Conservation (phyloP, 257 asterid species). For the Solanum sejunctum region DNA sequence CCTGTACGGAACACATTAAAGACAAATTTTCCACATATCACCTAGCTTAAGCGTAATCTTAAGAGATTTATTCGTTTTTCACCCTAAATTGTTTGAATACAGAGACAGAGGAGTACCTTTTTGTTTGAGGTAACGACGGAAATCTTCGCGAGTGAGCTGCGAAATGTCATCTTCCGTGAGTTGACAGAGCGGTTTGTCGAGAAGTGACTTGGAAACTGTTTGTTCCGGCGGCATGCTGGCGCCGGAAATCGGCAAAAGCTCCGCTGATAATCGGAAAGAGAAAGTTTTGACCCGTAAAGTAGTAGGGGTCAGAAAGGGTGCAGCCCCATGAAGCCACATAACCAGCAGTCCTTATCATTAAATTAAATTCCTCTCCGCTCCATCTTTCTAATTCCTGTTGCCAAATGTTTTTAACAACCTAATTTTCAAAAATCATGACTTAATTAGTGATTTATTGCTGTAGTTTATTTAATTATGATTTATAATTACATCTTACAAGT, state of each 20-base stretch:
- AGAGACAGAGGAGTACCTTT: constrained; percentile 39
- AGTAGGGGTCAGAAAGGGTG: neutral
- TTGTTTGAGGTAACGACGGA: constrained; percentile 94
- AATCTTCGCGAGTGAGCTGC: constrained; percentile 95
- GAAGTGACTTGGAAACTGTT: constrained; percentile 43
- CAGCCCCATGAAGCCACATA: neutral
- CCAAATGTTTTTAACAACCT: neutral
- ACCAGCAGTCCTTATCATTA: neutral
- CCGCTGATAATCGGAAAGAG: neutral
- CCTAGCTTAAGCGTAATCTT: neutral
- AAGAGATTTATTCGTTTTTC: neutral
- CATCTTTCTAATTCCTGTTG: neutral
- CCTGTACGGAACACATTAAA: constrained; percentile 34
- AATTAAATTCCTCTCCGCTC: neutral
- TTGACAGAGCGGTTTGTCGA: constrained; percentile 73
- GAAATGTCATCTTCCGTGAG: constrained; percentile 99
- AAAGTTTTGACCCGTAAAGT: neutral
- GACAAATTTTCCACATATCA: neutral
- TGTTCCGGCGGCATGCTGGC: constrained; percentile 47
- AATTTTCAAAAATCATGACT: too few species aligned
- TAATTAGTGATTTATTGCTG: too few species aligned
- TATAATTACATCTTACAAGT: too few species aligned
- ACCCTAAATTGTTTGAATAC: neutral
- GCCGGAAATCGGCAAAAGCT: neutral
- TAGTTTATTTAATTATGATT: too few species aligned